These are phyloP conservation scores for Paraphaeosphaeria sporulosa DNA, from an alignment of 2,329 filamentous ascomycete genomes.

Conservation along the genomic window DNA sequence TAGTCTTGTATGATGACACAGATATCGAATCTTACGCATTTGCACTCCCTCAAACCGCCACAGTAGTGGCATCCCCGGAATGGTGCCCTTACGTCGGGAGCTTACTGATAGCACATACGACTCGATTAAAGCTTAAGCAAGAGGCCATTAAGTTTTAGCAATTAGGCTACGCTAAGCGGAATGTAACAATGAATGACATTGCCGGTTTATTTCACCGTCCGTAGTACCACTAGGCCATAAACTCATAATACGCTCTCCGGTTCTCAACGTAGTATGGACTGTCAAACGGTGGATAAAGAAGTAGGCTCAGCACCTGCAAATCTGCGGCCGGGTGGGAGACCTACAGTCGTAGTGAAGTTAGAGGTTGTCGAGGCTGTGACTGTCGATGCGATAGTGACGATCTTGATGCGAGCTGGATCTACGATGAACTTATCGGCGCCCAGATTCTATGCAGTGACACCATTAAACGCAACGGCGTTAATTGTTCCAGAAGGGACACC, in stretches of 20 bases:
- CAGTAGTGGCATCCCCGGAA: too few relatives aligned
- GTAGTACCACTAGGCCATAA: not conserved
- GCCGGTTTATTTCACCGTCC: not conserved
- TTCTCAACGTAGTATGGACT: not conserved
- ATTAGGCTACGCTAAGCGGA: not conserved
- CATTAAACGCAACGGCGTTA: slow-evolving; percentile 64
- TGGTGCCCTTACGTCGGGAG: too few relatives aligned
- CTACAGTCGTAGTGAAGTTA: not conserved
- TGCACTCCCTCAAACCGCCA: too few relatives aligned
- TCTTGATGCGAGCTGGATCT: not conserved
- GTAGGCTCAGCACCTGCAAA: not conserved
- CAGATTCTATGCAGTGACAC: slow-evolving; percentile 25
- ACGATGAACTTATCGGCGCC: not conserved
- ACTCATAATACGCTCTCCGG: not conserved
- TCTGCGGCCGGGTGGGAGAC: not conserved
- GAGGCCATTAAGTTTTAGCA: not conserved
- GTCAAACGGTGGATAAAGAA: not conserved
- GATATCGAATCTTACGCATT: not conserved
- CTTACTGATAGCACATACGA: too few relatives aligned
- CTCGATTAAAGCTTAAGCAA: too few relatives aligned
- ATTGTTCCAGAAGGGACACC: slow-evolving; percentile 52
- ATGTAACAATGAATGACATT: not conserved
- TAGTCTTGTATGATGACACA: not conserved
- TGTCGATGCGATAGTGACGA: not conserved
- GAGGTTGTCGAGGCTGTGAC: not conserved